phyloP scores from a whole-genome alignment of 2,329 filamentous ascomycete genomes.

The Botrytis porri region DNA sequence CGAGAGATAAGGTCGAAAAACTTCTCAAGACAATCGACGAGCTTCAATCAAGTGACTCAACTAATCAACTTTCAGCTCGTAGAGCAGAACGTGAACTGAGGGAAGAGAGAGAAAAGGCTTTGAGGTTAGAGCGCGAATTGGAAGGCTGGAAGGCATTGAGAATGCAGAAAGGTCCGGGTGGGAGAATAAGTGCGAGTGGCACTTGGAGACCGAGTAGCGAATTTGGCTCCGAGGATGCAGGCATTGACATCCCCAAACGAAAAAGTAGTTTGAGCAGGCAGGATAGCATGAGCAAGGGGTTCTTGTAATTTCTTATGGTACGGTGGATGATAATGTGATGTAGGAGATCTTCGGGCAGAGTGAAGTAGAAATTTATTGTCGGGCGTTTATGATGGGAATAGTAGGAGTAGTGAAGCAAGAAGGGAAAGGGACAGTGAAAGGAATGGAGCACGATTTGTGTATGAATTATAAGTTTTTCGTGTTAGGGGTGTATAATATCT shows the following conservation, averaged over 20 bases:
- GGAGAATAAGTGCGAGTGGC: slow-evolving; percentile 28
- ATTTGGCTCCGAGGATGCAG: slow-evolving; percentile 39
- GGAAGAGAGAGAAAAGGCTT: slow-evolving; percentile 78
- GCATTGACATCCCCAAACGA: slow-evolving; percentile 57
- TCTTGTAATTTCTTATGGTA: slow-evolving; percentile 50
- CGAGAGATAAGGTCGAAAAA: slow-evolving; percentile 87
- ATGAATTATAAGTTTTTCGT: slow-evolving; percentile 8
- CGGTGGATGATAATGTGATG: background rate
- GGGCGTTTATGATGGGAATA: background rate
- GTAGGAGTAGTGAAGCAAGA: background rate
- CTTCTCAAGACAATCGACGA: slow-evolving; percentile 91
- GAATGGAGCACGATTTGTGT: slow-evolving; percentile 1
- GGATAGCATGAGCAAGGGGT: slow-evolving; percentile 75
- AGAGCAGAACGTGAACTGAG: slow-evolving; percentile 86
- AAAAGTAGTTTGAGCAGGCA: slow-evolving; percentile 63
- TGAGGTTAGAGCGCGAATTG: slow-evolving; percentile 82
- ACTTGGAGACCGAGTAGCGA: slow-evolving; percentile 32
- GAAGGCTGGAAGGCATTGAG: slow-evolving; percentile 75
- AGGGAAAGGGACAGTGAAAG: background rate
- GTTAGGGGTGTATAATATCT: slow-evolving; percentile 1
- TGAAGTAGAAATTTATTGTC: background rate
- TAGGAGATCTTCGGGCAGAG: background rate
- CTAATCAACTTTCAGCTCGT: slow-evolving; percentile 75
- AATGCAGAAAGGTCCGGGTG: slow-evolving; percentile 51
- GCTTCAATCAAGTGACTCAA: slow-evolving; percentile 81